Evolutionary conservation across 148 eudicot genomes (phyloP), one percentile per base, ranked within the genome.

Genomic region (Hydrangea macrophylla): DNA sequence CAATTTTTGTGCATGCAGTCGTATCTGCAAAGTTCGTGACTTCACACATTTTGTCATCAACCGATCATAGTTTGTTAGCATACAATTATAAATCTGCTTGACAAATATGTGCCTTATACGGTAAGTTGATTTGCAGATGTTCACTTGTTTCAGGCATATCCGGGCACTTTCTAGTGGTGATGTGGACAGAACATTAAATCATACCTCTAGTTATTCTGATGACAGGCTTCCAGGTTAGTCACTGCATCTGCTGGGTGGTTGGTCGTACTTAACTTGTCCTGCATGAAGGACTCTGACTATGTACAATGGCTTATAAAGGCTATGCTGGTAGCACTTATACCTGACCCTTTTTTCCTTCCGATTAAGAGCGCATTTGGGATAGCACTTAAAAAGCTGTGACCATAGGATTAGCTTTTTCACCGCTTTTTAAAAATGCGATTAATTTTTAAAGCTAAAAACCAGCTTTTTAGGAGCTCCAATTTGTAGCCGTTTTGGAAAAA

Each of bases 1-100:
- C 92, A 39, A 74, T 93, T 42, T 93, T 85, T 71, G 96, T 88
- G 77, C 98, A 93, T 55, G 95, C 77, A 75, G 70, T 86, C 71
- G 67, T 90, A 74, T 85, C 96, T 79, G 84, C 90, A 58, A 93
- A 90, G 98, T 93, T 50, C 45, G 96, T 87, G 48, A 56, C 22
- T 64, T 68, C 25, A 58, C 58, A 63, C 62, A 64, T 68, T 70
- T 45, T 68, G 39, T 67, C 36, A 12, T 22, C 53, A 23, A 40
- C 18, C 61, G 8, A 31, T 59, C 53, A 27, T 28, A 53, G 48
- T 70, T 22, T 33, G 53, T 12, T 58, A 27, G 5, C 61, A 15
- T 45, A 8, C n/a, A 36, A 42, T 50, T 57, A 17, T 76, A 7
- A 23, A 23, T 30, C 20, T 1, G 26, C 7, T 18, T 7, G 17